Conservation (phyloP, 176 grass and related monocot genomes). For the Oryza meyeriana region DNA sequence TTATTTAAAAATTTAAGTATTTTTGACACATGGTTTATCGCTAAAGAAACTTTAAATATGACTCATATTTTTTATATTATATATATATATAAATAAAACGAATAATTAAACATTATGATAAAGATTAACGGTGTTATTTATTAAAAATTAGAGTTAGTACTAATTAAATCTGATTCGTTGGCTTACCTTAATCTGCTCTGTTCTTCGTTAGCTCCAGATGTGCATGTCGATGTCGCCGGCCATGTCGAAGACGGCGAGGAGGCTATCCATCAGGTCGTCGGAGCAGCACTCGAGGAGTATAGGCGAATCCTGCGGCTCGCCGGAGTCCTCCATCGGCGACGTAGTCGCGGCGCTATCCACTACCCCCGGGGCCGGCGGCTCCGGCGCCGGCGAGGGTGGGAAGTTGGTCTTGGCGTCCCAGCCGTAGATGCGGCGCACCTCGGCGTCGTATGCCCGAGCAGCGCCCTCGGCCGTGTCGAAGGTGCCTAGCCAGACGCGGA, state of each 20-base stretch:
- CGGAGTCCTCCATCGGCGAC: neutral
- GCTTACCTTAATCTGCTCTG: neutral
- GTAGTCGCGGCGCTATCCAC: neutral
- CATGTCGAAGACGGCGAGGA: neutral
- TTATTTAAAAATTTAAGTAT: no score
- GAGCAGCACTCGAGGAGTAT: neutral
- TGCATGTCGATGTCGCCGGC: neutral
- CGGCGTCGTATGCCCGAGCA: constrained; percentile 68
- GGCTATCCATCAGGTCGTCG: neutral
- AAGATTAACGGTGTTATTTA: no score
- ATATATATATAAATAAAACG: no score
- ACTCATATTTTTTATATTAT: no score
- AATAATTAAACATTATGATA: no score
- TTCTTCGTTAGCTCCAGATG: neutral
- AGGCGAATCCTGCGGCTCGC: neutral
- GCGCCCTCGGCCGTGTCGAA: constrained; percentile 94
- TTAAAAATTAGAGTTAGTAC: no score
- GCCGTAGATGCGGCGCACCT: constrained; percentile 7
- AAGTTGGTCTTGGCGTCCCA: constrained; percentile 21
- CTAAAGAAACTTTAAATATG: no score
- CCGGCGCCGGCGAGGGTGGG: neutral
- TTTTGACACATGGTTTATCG: no score
- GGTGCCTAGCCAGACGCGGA: constrained; percentile 69
- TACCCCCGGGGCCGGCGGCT: neutral
- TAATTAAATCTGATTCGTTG: neutral